Percentiles rank a stretch among this genome's conserved stretches.
phyloP scores from a whole-genome alignment of 2,329 filamentous ascomycete genomes.

The Sporothrix dimorphospora region DNA sequence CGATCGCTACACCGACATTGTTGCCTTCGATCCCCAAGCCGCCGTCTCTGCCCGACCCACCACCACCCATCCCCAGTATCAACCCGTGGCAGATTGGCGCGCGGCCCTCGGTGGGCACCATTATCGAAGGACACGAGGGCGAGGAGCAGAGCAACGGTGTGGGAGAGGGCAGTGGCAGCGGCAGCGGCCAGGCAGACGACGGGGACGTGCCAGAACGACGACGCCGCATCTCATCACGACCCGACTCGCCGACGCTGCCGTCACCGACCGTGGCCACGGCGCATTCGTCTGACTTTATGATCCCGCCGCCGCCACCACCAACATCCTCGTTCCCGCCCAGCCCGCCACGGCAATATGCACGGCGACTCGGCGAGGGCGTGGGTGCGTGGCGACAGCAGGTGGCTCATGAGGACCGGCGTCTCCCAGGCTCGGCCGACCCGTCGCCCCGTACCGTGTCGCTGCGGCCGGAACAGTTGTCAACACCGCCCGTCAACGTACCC shows the following conservation, averaged over 20 bases:
- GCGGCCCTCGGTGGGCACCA: slow-evolving; percentile 30
- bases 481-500: not conserved
- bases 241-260: slow-evolving; percentile 35
- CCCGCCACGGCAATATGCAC: not conserved
- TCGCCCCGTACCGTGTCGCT: slow-evolving; percentile 7
- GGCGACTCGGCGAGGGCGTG: slow-evolving; percentile 25
- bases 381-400: slow-evolving; percentile 28
- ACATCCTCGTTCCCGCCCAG: not conserved
- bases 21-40: slow-evolving; percentile 25
- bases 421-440: not conserved
- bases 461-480: not conserved
- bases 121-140: slow-evolving; percentile 29
- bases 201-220: slow-evolving; percentile 28
- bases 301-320: slow-evolving; percentile 9
- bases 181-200: not conserved
- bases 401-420: slow-evolving; percentile 17
- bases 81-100: slow-evolving; percentile 35
- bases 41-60: slow-evolving; percentile 23
- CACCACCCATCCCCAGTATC: slow-evolving; percentile 29
- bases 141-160: slow-evolving; percentile 10
- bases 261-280: slow-evolving; percentile 1
- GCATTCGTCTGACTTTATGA: not conserved
- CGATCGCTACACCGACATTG: not conserved
- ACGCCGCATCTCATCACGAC: slow-evolving; percentile 30
- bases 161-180: not conserved